A percentile compares a stretch with the other conserved stretches of the same genome.
Conservation (phyloP, 2,329 filamentous ascomycete genomes). For the Gyromitra esculenta region DNA sequence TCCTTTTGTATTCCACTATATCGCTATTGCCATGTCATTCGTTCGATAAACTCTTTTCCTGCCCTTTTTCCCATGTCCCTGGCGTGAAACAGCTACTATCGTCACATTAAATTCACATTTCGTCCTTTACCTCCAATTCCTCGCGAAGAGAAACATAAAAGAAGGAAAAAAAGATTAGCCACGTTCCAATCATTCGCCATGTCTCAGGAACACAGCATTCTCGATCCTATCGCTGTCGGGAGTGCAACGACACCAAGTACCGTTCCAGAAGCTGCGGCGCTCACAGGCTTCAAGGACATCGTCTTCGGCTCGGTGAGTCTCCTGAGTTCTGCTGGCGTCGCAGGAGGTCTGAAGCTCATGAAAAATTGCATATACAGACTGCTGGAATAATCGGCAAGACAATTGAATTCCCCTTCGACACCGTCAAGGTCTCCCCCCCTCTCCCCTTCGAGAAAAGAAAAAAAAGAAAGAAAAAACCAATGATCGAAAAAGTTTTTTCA, state of each 20-base stretch:
- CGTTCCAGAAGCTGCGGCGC: constrained; percentile 36
- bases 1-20: constrained; percentile 11
- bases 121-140: not conserved
- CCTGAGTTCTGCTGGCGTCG: not conserved
- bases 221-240: constrained; percentile 12
- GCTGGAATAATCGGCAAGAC: constrained; percentile 92
- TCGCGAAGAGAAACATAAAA: not conserved
- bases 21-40: constrained; percentile 23
- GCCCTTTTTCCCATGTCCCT: constrained; percentile 6
- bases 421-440: constrained; percentile 72
- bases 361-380: constrained; percentile 63
- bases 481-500: constrained; percentile 6
- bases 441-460: not conserved
- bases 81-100: constrained; percentile 12
- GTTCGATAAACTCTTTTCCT: constrained; percentile 24
- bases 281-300: constrained; percentile 83
- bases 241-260: not conserved
- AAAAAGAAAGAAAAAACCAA: constrained; percentile 5
- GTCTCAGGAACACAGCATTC: constrained; percentile 32
- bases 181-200: constrained; percentile 10
- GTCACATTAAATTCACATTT: constrained; percentile 10
- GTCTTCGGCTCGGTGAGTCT: constrained; percentile 81
- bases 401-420: constrained; percentile 98
- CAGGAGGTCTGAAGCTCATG: constrained; percentile 24
- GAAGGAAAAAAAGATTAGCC: not conserved